Conservation (phyloP, 2,329 filamentous ascomycete species). For the Neopestalotiopsis clavispora region DNA sequence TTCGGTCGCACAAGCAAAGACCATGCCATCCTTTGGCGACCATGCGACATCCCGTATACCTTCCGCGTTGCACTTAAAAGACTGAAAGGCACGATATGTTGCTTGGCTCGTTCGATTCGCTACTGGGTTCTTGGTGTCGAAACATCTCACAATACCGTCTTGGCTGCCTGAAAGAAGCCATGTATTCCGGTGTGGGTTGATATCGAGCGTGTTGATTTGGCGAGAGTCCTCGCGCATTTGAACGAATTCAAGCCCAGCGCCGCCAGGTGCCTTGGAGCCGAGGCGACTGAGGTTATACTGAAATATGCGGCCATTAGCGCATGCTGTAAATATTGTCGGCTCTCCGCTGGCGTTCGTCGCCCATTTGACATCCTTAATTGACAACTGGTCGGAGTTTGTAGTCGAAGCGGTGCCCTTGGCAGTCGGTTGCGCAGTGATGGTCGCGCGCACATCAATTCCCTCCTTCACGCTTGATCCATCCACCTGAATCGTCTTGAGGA, state of each 20-base stretch:
- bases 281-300: conserved; percentile 63
- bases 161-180: conserved; percentile 67
- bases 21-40: conserved; percentile 65
- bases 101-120: conserved; percentile 53
- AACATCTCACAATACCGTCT: conserved; percentile 66
- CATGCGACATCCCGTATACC: conserved; percentile 67
- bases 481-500: conserved; percentile 64
- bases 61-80: conserved; percentile 58
- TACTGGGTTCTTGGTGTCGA: conserved; percentile 58
- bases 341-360: conserved; percentile 47
- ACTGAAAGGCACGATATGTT: conserved; percentile 53
- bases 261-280: conserved; percentile 44
- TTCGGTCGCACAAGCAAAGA: conserved; percentile 69
- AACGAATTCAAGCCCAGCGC: conserved; percentile 56
- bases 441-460: conserved; percentile 61
- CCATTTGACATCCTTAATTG: conserved; percentile 68
- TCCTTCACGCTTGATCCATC: conserved; percentile 60
- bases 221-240: conserved; percentile 66
- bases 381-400: conserved; percentile 61
- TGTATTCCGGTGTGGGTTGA: conserved; percentile 63
- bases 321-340: conserved; percentile 65
- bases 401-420: conserved; percentile 44
- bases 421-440: conserved; percentile 56
- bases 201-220: conserved; percentile 67
- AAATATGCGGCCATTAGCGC: conserved; percentile 68